phyloP scores from a whole-genome alignment of 805 yeast species.

The Blastobotrys terrestris region DNA sequence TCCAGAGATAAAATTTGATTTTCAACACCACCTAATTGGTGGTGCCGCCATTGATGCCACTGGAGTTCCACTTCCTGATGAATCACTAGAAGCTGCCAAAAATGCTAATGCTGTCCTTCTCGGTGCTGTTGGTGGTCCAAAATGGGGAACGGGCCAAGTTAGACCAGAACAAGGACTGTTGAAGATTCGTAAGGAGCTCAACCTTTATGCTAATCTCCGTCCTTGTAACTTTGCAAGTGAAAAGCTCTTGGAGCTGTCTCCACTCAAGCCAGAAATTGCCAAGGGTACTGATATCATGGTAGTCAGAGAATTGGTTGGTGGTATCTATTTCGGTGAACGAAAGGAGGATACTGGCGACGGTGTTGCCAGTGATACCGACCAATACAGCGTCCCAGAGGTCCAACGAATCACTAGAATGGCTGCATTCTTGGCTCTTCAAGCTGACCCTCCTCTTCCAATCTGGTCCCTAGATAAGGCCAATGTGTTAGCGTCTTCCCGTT shows the following conservation, averaged over 20 bases:
- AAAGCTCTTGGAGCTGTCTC: conserved; percentile 75
- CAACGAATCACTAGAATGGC: conserved; percentile 98
- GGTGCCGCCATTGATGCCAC: conserved; percentile 98
- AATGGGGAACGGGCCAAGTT: conserved; percentile 96
- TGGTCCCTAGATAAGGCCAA: conserved; percentile 98
- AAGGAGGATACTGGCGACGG: conserved; percentile 85
- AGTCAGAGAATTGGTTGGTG: conserved; percentile 96
- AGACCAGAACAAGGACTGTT: conserved; percentile 97
- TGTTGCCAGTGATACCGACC: conserved; percentile 89
- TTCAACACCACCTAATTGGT: conserved; percentile 83
- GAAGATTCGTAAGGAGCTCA: conserved; percentile 89
- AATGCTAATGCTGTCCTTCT: conserved; percentile 88
- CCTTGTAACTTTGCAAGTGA: conserved; percentile 94
- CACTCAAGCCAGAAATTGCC: conserved; percentile 78
- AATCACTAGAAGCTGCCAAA: conserved; percentile 74
- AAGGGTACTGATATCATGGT: conserved; percentile 88
- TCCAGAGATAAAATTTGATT: conserved; percentile 59
- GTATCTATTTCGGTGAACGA: conserved; percentile 95
- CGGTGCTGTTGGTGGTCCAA: conserved; percentile 99
- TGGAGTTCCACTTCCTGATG: conserved; percentile 86
- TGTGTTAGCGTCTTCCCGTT: conserved; percentile 89
- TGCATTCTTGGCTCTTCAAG: conserved; percentile 90
- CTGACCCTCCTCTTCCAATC: conserved; percentile 86
- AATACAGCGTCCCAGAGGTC: conserved; percentile 86
- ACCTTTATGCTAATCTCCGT: conserved; percentile 90